Evolutionary conservation across 2,329 filamentous ascomycete genomes (phyloP).

Genomic region (Fusarium sp.): DNA sequence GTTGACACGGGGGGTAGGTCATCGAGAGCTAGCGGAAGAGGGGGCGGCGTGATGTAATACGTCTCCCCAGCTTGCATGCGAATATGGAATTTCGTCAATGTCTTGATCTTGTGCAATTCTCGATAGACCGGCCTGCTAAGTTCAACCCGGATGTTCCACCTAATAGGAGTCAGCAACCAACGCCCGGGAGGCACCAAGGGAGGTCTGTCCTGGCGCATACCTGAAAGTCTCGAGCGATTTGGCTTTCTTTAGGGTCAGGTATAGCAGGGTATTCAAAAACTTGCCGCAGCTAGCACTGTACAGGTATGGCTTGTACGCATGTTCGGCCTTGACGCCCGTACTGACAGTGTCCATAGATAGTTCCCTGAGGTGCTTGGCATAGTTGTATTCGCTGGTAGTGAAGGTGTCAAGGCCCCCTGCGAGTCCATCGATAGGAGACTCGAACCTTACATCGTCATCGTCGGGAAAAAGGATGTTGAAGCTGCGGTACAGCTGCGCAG

Average conservation of each 20-base stretch:
- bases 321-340: constrained; percentile 67
- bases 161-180: constrained; percentile 46
- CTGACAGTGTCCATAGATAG: constrained; percentile 71
- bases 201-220: constrained; percentile 55
- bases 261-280: constrained; percentile 74
- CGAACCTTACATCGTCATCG: constrained; percentile 67
- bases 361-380: constrained; percentile 70
- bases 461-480: constrained; percentile 76
- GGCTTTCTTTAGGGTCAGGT: constrained; percentile 70
- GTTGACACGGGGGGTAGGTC: constrained; percentile 50
- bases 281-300: constrained; percentile 72
- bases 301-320: constrained; percentile 68
- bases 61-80: constrained; percentile 73
- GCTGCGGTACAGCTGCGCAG: constrained; percentile 71
- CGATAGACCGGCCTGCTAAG: constrained; percentile 72
- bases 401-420: constrained; percentile 74
- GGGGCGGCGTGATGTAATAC: constrained; percentile 66
- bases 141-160: constrained; percentile 77
- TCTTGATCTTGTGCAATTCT: constrained; percentile 68
- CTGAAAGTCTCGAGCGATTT: constrained; percentile 70
- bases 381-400: constrained; percentile 75
- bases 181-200: background rate
- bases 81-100: constrained; percentile 69
- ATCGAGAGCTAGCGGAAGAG: constrained; percentile 57
- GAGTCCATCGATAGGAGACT: constrained; percentile 70